phyloP scores from a whole-genome alignment of 352 stramenopile species.

The Saprolegnia parasitica region DNA sequence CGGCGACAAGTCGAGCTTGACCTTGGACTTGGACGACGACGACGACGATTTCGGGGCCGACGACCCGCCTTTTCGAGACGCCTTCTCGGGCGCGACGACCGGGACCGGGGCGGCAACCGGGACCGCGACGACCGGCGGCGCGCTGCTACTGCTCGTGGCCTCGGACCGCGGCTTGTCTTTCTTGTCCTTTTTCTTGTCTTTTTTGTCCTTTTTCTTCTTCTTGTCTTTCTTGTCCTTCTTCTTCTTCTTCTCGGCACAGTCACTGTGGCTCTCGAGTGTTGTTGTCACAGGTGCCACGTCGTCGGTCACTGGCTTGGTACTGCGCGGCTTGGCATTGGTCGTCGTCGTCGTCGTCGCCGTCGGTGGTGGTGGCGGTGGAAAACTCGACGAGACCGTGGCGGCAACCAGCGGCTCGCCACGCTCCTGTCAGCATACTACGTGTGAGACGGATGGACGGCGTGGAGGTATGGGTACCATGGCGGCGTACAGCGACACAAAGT shows the following conservation, averaged over 20 bases:
- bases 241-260: slow-evolving; percentile 28
- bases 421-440: not conserved
- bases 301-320: not conserved
- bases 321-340: slow-evolving; percentile 21
- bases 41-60: not conserved
- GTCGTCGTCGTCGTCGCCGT: slow-evolving; percentile 26
- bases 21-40: slow-evolving; percentile 20
- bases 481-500: slow-evolving; percentile 75
- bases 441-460: slow-evolving; percentile 21
- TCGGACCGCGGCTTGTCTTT: slow-evolving; percentile 35
- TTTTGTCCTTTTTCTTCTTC: slow-evolving; percentile 67
- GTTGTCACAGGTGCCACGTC: not conserved
- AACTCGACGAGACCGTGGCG: slow-evolving; percentile 9
- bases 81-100: not conserved
- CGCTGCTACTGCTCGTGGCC: not conserved
- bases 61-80: not conserved
- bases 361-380: not conserved
- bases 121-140: not conserved
- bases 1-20: slow-evolving; percentile 44
- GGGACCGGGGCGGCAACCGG: not conserved
- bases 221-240: slow-evolving; percentile 54
- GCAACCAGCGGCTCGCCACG: not conserved
- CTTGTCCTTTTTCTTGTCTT: slow-evolving; percentile 62
- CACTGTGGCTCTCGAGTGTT: not conserved
- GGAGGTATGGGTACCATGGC: slow-evolving; percentile 45